Percentiles rank a stretch among this genome's conserved stretches.
These are phyloP conservation scores for Trichoderma sp. DNA, from an alignment of 2,329 filamentous ascomycete species.

Conservation along the genomic window DNA sequence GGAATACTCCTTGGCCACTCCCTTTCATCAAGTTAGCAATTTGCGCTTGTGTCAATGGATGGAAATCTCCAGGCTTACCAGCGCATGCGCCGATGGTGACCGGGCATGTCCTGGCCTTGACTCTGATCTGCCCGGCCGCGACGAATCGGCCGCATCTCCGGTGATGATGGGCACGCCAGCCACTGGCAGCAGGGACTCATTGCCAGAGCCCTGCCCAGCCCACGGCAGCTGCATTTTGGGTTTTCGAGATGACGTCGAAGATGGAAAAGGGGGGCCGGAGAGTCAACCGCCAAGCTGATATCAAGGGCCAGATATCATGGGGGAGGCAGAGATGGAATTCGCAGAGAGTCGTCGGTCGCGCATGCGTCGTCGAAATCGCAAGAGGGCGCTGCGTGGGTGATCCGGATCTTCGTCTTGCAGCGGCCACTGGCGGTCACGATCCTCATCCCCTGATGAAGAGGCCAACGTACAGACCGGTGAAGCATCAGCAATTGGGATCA, in stretches of 20 bases:
- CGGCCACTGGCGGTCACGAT: background rate
- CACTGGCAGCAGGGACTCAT: conserved; percentile 36
- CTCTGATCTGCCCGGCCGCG: conserved; percentile 29
- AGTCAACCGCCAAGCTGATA: conserved; percentile 14
- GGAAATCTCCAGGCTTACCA: conserved; percentile 39
- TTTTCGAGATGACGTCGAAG: conserved; percentile 22
- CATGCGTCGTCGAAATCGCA: conserved; percentile 9
- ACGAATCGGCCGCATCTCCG: conserved; percentile 28
- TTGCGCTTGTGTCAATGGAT: background rate
- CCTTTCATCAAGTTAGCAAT: conserved; percentile 37
- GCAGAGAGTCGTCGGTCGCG: background rate
- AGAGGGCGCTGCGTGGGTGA: background rate
- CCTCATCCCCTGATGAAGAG: conserved; percentile 16
- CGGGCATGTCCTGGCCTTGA: conserved; percentile 41
- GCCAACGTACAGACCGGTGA: conserved; percentile 6
- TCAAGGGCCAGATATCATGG: conserved; percentile 17
- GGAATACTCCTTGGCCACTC: conserved; percentile 59
- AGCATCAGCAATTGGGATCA: conserved; percentile 15
- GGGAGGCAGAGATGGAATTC: conserved; percentile 11
- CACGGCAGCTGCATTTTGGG: conserved; percentile 40
- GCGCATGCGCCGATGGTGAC: conserved; percentile 55
- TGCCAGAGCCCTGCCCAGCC: conserved; percentile 34
- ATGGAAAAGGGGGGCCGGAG: conserved; percentile 21
- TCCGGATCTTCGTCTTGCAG: background rate
- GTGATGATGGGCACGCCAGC: conserved; percentile 36